Conservation (phyloP, 2,329 filamentous ascomycete genomes). For the Arthrobotrys sinensis region DNA sequence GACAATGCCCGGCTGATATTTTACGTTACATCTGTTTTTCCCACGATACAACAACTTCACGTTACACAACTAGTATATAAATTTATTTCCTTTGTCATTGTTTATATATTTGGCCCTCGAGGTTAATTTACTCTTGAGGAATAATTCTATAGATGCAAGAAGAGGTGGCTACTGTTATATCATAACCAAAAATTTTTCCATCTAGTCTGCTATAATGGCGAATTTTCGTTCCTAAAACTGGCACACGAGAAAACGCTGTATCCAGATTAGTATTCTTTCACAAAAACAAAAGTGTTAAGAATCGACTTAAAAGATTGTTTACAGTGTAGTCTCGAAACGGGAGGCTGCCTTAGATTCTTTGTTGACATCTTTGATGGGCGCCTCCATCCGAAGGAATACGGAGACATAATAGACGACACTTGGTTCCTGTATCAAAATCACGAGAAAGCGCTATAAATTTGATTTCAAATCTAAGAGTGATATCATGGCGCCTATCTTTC, state of each 20-base stretch:
- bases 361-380: constrained; percentile 1
- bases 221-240: too few species aligned
- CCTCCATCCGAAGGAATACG: background rate
- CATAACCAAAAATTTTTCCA: too few species aligned
- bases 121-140: background rate
- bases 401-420: background rate
- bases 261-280: background rate
- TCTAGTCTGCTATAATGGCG: too few species aligned
- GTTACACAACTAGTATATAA: too few species aligned
- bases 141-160: background rate
- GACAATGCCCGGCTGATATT: background rate
- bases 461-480: background rate
- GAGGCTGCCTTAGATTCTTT: background rate
- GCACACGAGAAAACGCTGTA: too few species aligned
- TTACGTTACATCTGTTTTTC: background rate
- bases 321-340: background rate
- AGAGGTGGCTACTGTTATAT: too few species aligned
- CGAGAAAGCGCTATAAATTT: background rate
- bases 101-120: too few species aligned
- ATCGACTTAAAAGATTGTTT: background rate
- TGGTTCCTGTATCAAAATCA: too few species aligned
- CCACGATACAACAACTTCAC: background rate
- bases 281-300: background rate
- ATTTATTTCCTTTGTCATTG: too few species aligned
- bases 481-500: background rate